Evolutionary conservation across 2,329 filamentous ascomycete genomes (phyloP).

Genomic region (Neofusicoccum cordaticola): DNA sequence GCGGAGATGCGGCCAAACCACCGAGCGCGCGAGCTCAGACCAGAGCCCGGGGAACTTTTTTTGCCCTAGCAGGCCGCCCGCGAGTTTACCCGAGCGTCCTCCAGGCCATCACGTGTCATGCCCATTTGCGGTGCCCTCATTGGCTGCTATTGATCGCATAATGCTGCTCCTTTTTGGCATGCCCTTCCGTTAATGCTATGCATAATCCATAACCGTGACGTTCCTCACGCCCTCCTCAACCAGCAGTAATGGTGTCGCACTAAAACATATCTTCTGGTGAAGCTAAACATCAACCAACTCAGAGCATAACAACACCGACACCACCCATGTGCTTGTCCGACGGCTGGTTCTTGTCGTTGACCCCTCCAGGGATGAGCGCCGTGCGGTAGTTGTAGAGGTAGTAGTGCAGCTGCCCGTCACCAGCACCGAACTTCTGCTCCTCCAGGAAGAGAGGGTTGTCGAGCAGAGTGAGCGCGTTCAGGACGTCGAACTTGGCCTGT

Average conservation of each 20-base stretch:
- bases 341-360: constrained; percentile 73
- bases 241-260: too few relatives aligned
- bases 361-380: constrained; percentile 77
- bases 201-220: background rate
- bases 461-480: constrained; percentile 90
- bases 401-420: constrained; percentile 92
- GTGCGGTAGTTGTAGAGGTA: constrained; percentile 98
- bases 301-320: constrained; percentile 84
- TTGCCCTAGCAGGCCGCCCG: background rate
- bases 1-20: constrained; percentile 14
- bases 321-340: constrained; percentile 79
- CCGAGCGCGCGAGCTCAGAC: constrained; percentile 11
- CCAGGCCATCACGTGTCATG: background rate
- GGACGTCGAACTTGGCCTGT: constrained; percentile 81
- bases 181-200: background rate
- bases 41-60: constrained; percentile 14
- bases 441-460: constrained; percentile 93
- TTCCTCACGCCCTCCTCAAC: background rate
- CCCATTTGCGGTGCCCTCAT: background rate
- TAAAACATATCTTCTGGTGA: too few relatives aligned
- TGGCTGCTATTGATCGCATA: background rate
- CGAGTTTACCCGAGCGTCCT: background rate
- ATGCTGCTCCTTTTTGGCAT: background rate
- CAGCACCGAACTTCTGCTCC: constrained; percentile 89
- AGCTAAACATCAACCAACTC: background rate